These are phyloP conservation scores for Epicoccum nigrum DNA, from an alignment of 2,329 filamentous ascomycete genomes.

Conservation along the genomic window DNA sequence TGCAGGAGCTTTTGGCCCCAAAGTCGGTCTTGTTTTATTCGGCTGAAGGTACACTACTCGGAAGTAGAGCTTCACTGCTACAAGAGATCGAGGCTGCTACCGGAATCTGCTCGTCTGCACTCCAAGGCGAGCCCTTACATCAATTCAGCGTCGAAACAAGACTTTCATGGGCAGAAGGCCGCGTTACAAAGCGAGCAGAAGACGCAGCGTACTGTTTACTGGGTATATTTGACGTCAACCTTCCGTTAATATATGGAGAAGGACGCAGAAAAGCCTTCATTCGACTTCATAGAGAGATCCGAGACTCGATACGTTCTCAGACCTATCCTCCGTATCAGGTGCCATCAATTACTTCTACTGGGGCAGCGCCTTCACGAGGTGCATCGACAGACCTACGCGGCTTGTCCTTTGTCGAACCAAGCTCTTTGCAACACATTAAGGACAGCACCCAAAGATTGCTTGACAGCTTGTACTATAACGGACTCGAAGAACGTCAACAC, in stretches of 20 bases:
- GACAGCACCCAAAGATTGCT: neutral
- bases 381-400: too few species aligned
- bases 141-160: conserved; percentile 19
- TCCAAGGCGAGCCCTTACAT: conserved; percentile 5
- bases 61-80: conserved; percentile 10
- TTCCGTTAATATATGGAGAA: conserved; percentile 35
- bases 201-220: conserved; percentile 22
- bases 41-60: conserved; percentile 9
- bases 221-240: conserved; percentile 19
- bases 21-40: conserved; percentile 24
- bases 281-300: neutral
- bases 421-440: neutral
- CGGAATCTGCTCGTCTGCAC: conserved; percentile 11
- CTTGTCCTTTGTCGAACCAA: neutral
- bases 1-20: conserved; percentile 26
- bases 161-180: conserved; percentile 20
- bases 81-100: conserved; percentile 13
- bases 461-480: conserved; percentile 11
- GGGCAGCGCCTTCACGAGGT: neutral
- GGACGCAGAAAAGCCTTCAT: neutral
- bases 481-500: conserved; percentile 47
- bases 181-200: conserved; percentile 24
- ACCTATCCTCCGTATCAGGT: neutral
- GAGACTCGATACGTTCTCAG: neutral
- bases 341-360: neutral